A percentile compares a stretch with the other conserved stretches of the same genome.
These are phyloP conservation scores for Sequoiadendron giganteum DNA, from an alignment of 75 land plant species.

Conservation along the genomic window DNA sequence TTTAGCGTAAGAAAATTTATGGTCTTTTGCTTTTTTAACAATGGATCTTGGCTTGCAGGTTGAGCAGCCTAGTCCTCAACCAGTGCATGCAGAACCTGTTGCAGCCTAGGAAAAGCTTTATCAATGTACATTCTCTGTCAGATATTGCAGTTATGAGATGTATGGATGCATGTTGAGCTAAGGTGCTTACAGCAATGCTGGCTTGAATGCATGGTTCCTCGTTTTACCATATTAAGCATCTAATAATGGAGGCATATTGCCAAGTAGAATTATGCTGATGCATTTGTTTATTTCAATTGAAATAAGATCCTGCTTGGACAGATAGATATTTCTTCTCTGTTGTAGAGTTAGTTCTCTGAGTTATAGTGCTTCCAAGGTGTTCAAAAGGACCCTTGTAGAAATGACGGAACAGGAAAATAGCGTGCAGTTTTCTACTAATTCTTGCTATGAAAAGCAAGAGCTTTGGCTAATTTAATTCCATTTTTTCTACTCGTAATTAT, in stretches of 20 bases:
- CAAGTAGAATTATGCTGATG: background rate
- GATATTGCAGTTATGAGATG: background rate
- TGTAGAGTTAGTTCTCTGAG: background rate
- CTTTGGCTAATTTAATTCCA: background rate
- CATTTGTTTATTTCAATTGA: background rate
- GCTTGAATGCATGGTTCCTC: background rate
- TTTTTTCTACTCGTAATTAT: background rate
- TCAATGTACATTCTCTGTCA: background rate
- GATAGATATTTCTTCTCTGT: background rate
- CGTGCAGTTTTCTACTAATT: background rate
- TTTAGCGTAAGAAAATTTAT: background rate
- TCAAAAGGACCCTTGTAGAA: background rate
- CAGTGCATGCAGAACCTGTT: constrained; percentile 8
- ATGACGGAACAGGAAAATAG: background rate
- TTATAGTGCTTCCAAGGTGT: background rate
- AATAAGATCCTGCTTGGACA: background rate
- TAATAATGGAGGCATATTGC: background rate
- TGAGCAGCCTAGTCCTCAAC: background rate
- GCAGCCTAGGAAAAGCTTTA: constrained; percentile 3
- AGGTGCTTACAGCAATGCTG: background rate
- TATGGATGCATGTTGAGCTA: background rate
- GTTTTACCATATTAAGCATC: background rate
- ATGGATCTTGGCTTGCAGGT: constrained; percentile 3
- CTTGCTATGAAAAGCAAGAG: background rate
- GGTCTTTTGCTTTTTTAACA: background rate